Evolutionary conservation across 495 filamentous ascomycete species (phyloP).

Genomic region (Acidomyces sp.): DNA sequence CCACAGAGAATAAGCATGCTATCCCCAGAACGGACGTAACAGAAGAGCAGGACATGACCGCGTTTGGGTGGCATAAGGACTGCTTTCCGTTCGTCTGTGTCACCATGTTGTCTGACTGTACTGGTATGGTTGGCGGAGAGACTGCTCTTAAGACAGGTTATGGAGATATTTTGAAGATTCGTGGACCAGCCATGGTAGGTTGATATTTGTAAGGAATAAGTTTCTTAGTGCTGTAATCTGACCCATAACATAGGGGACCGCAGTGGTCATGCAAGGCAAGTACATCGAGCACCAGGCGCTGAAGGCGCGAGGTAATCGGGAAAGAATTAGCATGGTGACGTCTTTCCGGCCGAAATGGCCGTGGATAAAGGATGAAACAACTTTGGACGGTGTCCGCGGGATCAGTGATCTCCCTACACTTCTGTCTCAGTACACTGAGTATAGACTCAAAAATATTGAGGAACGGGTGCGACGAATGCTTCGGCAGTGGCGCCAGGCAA

Average conservation of each 20-base stretch:
- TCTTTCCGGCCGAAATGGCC: slow-evolving; percentile 20
- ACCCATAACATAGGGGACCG: slow-evolving; percentile 19
- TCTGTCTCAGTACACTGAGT: slow-evolving; percentile 5
- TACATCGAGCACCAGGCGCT: slow-evolving; percentile 20
- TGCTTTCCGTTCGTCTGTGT: slow-evolving; percentile 19
- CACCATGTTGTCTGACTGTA: slow-evolving; percentile 18
- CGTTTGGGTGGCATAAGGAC: slow-evolving; percentile 18
- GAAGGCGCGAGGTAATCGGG: slow-evolving; percentile 10
- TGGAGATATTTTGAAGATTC: slow-evolving; percentile 14
- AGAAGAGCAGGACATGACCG: slow-evolving; percentile 1
- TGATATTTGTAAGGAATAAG: too few relatives aligned
- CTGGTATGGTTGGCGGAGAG: slow-evolving; percentile 19
- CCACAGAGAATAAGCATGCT: neutral
- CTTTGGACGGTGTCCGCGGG: slow-evolving; percentile 11
- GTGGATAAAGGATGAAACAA: slow-evolving; percentile 10
- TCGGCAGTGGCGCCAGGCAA: too few relatives aligned
- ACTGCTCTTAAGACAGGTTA: slow-evolving; percentile 13
- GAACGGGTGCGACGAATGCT: too few relatives aligned
- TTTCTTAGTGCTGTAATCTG: too few relatives aligned
- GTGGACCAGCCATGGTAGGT: slow-evolving; percentile 14
- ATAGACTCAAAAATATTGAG: slow-evolving; percentile 9
- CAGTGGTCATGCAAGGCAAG: slow-evolving; percentile 20
- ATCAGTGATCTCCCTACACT: slow-evolving; percentile 14
- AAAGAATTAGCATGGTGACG: slow-evolving; percentile 23
- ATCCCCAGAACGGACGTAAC: neutral